phyloP scores from a whole-genome alignment of 2,329 filamentous ascomycete genomes.

The Blumeriella jaapii region DNA sequence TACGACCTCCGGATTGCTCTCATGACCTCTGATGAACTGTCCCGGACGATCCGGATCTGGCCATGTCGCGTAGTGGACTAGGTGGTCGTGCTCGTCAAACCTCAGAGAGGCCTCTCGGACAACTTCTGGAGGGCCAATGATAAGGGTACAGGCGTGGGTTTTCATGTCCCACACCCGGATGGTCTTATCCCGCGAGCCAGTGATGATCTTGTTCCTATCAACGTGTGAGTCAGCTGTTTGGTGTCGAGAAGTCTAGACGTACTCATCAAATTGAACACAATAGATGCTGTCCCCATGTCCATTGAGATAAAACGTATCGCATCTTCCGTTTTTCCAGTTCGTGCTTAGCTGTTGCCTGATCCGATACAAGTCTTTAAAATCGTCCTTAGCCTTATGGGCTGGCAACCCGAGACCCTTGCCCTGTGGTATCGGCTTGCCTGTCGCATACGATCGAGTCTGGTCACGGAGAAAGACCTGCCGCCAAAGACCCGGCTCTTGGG shows the following conservation, averaged over 20 bases:
- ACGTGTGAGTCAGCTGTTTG: conserved; percentile 27
- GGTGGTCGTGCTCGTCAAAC: conserved; percentile 38
- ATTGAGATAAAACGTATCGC: conserved; percentile 77
- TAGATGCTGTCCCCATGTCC: conserved; percentile 95
- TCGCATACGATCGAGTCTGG: conserved; percentile 49
- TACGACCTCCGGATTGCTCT: conserved; percentile 41
- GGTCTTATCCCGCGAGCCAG: conserved; percentile 87
- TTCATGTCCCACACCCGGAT: conserved; percentile 95
- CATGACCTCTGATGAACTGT: conserved; percentile 22
- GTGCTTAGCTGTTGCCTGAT: conserved; percentile 64
- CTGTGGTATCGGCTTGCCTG: conserved; percentile 38
- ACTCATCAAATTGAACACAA: conserved; percentile 96
- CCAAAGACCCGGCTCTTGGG: conserved; percentile 48
- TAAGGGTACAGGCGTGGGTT: conserved; percentile 70
- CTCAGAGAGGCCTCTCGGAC: conserved; percentile 42
- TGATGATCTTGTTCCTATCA: conserved; percentile 79
- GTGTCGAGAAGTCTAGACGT: conserved; percentile 28
- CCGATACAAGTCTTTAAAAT: conserved; percentile 81
- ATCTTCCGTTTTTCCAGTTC: conserved; percentile 70
- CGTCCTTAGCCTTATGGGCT: conserved; percentile 44
- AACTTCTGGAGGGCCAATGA: conserved; percentile 70
- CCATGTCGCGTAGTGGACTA: conserved; percentile 45
- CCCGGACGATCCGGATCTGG: conserved; percentile 11
- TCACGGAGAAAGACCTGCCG: conserved; percentile 50
- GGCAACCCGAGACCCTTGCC: conserved; percentile 48